Evolutionary conservation across 176 grass and related monocot species (phyloP), one percentile per base, ranked within the genome.

Genomic region (Ensete ventricosum): DNA sequence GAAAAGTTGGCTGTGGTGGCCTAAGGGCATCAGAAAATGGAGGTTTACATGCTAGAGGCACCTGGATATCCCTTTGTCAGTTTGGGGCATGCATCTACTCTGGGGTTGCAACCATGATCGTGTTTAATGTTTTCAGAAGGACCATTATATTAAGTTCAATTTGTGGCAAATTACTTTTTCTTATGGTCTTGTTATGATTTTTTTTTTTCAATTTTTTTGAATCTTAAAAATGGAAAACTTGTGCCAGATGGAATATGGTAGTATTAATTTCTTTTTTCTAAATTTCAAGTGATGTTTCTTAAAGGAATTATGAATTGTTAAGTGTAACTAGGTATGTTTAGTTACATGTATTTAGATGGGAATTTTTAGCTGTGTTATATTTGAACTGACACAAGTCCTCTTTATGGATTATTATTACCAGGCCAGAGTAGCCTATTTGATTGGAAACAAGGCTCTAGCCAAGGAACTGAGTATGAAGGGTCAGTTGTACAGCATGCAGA

Each of bases 391-490:
- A 17, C 51, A 34, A 67, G 21, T 21, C 67, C 49, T 65, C 17
- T 67, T 12, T 71, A 51, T 67, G 60, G 67, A 21, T n/a, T 53
- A 63, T 8, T 64, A 80, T 84, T 73, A 69, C 63, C 83, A 95
- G 91, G 91, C 88, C 77, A 91, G 86, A 65, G 82, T 83, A 73
- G 81, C 81, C 65, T 89, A 86, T 82, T 75, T 89, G 52, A 83
- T 81, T 52, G 84, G 91, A 59, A 90, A 76, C 70, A 85, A 84
- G 63, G 80, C 78, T 82, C 64, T 95, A 24, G 69, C 84, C 17
- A 99, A 99, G 84, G 88, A 94, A 80, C 80, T 91, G 67, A 89
- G 77, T 34, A 62, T 94, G 22, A 89, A 99, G 76, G 96, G 81
- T 14, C 77, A 95, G 68, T 75, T 95, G 19, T 91, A 91, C 83